Conservation (phyloP, 345 rosid species). For the Eucalyptus cladocalyx region DNA sequence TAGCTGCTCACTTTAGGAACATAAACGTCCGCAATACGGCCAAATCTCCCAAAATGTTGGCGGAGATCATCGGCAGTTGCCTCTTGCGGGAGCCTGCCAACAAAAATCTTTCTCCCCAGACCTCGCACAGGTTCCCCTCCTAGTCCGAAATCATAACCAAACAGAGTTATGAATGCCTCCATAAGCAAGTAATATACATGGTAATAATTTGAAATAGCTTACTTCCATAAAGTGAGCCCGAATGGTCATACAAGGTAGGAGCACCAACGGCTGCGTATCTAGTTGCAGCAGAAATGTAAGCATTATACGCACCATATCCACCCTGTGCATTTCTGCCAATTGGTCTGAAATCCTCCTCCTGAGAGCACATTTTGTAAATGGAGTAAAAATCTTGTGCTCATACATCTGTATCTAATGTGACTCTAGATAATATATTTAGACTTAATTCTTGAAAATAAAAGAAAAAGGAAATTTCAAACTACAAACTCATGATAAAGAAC, state of each 20-base stretch:
- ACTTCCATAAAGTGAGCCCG: slow-evolving; percentile 75
- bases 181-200: not conserved
- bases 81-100: slow-evolving; percentile 97
- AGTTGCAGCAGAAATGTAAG: slow-evolving; percentile 94
- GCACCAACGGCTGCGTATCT: slow-evolving; percentile 94
- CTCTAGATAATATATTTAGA: not conserved
- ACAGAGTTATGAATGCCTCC: not conserved
- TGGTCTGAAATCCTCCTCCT: slow-evolving; percentile 89
- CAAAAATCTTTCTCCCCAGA: slow-evolving; percentile 84
- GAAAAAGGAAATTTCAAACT: not conserved
- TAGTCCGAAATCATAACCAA: not conserved
- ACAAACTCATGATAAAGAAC: not conserved
- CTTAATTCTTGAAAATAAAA: not conserved
- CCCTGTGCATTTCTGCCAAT: slow-evolving; percentile 37
- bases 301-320: slow-evolving; percentile 97
- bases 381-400: not conserved
- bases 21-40: slow-evolving; percentile 80
- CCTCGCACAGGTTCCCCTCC: slow-evolving; percentile 53
- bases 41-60: slow-evolving; percentile 88
- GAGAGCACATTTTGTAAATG: not conserved
- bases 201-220: slow-evolving; percentile 6
- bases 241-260: slow-evolving; percentile 90
- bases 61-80: slow-evolving; percentile 80
- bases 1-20: slow-evolving; percentile 42
- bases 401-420: not conserved